Conservation (phyloP, 2,329 filamentous ascomycete species). For the Colletotrichum sp. region DNA sequence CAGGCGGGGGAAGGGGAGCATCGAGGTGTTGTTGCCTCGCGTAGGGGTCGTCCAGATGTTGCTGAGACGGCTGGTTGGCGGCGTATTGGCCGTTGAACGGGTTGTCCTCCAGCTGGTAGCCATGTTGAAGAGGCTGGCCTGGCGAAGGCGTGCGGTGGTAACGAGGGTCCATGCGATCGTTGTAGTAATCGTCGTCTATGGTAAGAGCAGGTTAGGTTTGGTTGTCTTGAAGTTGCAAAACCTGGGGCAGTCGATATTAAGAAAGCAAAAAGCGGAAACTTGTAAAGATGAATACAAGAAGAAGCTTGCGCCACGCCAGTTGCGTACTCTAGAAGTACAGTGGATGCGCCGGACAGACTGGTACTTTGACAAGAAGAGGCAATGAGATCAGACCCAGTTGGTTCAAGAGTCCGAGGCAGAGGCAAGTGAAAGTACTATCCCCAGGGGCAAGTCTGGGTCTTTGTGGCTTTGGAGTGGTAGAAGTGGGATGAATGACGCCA, state of each 20-base stretch:
- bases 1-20: conserved; percentile 28
- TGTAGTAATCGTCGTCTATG: conserved; percentile 65
- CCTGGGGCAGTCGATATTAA: background rate
- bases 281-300: background rate
- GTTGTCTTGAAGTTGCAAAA: background rate
- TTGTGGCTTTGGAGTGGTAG: conserved; percentile 4
- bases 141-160: conserved; percentile 76
- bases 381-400: conserved; percentile 1
- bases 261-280: conserved; percentile 7
- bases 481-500: conserved; percentile 21
- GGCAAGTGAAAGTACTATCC: background rate
- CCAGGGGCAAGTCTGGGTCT: conserved; percentile 4
- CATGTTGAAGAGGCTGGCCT: conserved; percentile 72
- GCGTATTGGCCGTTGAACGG: conserved; percentile 55
- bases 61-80: conserved; percentile 36
- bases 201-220: conserved; percentile 24
- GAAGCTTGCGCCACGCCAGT: conserved; percentile 8
- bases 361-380: background rate
- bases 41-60: conserved; percentile 72
- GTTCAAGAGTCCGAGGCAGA: background rate
- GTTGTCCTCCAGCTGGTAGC: conserved; percentile 84
- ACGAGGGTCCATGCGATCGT: conserved; percentile 61
- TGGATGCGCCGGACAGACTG: background rate
- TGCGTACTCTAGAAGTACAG: conserved; percentile 4
- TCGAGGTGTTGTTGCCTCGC: conserved; percentile 44